Evolutionary conservation across 768 basidiomycete species (phyloP).

Genomic region (Kwoniella bestiolae): DNA sequence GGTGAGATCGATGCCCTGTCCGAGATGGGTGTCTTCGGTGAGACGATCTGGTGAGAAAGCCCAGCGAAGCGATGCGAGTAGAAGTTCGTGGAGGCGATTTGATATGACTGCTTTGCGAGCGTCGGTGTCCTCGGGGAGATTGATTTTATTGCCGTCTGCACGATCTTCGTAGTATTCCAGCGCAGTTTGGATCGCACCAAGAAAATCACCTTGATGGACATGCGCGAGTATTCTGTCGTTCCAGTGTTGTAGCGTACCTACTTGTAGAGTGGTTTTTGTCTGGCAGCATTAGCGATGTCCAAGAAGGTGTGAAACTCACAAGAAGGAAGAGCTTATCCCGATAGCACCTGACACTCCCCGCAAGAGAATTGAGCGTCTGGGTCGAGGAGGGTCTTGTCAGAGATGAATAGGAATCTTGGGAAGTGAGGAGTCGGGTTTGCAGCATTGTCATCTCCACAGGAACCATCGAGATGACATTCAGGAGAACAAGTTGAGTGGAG

Average conservation of each 20-base stretch:
- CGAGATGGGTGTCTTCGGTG: slow-evolving; percentile 81
- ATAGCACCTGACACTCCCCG: slow-evolving; percentile 76
- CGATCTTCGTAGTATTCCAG: slow-evolving; percentile 75
- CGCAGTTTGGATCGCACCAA: slow-evolving; percentile 84
- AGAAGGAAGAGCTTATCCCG: slow-evolving; percentile 90
- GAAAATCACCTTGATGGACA: slow-evolving; percentile 83
- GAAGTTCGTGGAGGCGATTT: slow-evolving; percentile 75
- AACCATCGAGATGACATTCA: slow-evolving; percentile 66
- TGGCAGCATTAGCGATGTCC: slow-evolving; percentile 9
- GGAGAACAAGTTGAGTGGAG: slow-evolving; percentile 66
- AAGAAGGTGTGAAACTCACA: slow-evolving; percentile 60
- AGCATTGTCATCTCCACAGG: slow-evolving; percentile 57
- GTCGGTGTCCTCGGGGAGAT: slow-evolving; percentile 72
- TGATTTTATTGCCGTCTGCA: slow-evolving; percentile 82
- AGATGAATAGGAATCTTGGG: slow-evolving; percentile 22
- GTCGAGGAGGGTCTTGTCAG: neutral
- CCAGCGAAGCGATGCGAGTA: slow-evolving; percentile 84
- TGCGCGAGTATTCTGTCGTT: slow-evolving; percentile 84
- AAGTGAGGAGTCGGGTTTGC: slow-evolving; percentile 33
- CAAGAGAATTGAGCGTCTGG: neutral
- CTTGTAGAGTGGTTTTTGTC: slow-evolving; percentile 62
- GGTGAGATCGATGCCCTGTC: slow-evolving; percentile 89
- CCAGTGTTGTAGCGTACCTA: slow-evolving; percentile 90
- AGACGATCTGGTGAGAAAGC: slow-evolving; percentile 95
- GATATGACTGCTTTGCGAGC: slow-evolving; percentile 70